Conservation (phyloP, 2,329 filamentous ascomycete genomes). For the Monosporascus sp. region DNA sequence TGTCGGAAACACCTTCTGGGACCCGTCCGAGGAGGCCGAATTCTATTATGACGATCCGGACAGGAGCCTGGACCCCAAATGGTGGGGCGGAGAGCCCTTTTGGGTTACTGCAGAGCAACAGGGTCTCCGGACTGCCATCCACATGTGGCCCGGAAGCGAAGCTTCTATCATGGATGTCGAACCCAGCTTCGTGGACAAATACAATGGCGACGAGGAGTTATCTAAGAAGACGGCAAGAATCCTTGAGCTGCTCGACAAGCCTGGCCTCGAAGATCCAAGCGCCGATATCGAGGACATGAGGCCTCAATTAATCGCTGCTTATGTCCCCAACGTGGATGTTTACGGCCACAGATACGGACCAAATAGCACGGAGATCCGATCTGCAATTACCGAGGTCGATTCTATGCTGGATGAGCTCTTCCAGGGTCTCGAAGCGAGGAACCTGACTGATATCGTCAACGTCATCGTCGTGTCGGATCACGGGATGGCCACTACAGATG, state of each 20-base stretch:
- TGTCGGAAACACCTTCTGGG: constrained; percentile 94
- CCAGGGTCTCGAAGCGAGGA: constrained; percentile 68
- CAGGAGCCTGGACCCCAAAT: constrained; percentile 75
- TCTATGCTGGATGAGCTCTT: constrained; percentile 75
- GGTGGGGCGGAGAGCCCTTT: constrained; percentile 92
- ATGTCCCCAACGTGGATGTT: constrained; percentile 86
- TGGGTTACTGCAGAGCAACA: constrained; percentile 90
- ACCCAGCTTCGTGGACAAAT: constrained; percentile 78
- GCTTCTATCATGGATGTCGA: constrained; percentile 72
- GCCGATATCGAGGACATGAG: constrained; percentile 50
- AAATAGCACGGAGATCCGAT: constrained; percentile 85
- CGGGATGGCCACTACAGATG: constrained; percentile 93
- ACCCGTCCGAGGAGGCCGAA: constrained; percentile 66
- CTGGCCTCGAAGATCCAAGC: constrained; percentile 58
- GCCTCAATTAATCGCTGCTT: constrained; percentile 88
- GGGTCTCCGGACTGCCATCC: constrained; percentile 72
- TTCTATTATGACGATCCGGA: constrained; percentile 82
- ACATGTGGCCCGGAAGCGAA: constrained; percentile 99
- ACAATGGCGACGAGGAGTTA: constrained; percentile 70
- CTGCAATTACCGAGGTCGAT: constrained; percentile 76
- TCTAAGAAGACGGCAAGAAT: constrained; percentile 72
- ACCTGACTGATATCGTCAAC: constrained; percentile 86
- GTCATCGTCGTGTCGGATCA: constrained; percentile 96
- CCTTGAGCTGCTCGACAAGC: constrained; percentile 77
- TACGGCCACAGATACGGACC: constrained; percentile 87